A percentile compares a stretch with the other conserved stretches of the same genome.
Evolutionary conservation across 73 alveolate genomes (phyloP).

Genomic region (Tetrahymena borealis): DNA sequence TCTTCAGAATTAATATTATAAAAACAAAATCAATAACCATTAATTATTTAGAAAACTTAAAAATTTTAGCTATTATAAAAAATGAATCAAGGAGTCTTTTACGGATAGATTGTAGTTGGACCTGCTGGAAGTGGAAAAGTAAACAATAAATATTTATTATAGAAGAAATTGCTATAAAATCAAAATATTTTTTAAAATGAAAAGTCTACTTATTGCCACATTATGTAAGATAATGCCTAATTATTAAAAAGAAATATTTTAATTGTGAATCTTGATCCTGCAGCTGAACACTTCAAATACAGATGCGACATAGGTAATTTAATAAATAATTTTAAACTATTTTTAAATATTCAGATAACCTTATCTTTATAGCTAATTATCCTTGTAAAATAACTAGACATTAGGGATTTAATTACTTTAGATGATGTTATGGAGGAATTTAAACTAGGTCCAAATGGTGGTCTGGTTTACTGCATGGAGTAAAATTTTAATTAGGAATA

Average conservation of each 20-base stretch:
- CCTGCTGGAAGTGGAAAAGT: constrained; percentile 83
- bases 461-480: constrained; percentile 81
- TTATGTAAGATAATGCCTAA: constrained; percentile 75
- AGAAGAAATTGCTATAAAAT: constrained; percentile 73
- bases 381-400: constrained; percentile 38
- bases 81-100: background rate
- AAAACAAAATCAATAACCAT: background rate
- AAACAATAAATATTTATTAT: background rate
- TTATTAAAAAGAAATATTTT: constrained; percentile 63
- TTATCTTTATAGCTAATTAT: background rate
- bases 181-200: no score
- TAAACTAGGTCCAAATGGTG: constrained; percentile 86
- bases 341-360: no score
- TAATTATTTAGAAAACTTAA: background rate
- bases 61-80: background rate
- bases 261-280: constrained; percentile 97
- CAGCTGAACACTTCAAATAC: constrained; percentile 93
- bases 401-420: constrained; percentile 71
- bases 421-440: constrained; percentile 77
- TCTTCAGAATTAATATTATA: background rate
- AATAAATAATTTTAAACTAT: background rate
- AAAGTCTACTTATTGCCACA: constrained; percentile 90
- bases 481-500: background rate
- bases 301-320: constrained; percentile 66
- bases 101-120: constrained; percentile 72